Evolutionary conservation across 192 early-diverging fungal genomes (phyloP).

Genomic region (Backusella circina): DNA sequence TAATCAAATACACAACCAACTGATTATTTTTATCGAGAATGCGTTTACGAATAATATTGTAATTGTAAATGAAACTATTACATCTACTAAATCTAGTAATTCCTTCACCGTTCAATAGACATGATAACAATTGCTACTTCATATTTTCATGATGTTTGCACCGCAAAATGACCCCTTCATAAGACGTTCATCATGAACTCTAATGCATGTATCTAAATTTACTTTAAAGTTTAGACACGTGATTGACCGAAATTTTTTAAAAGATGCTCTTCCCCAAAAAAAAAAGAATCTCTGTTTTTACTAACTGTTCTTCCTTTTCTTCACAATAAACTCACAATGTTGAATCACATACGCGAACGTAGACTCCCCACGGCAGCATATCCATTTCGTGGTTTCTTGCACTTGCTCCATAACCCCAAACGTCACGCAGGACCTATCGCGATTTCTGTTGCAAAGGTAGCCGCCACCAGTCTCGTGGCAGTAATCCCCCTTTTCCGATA

Average conservation of each 20-base stretch:
- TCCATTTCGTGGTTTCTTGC: constrained; percentile 5
- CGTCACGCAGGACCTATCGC: constrained; percentile 13
- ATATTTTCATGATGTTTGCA: too few species aligned
- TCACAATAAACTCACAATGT: not conserved
- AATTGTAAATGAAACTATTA: too few species aligned
- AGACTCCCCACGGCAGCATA: constrained; percentile 5
- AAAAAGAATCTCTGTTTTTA: not conserved
- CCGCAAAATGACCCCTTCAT: too few species aligned
- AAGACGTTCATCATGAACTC: too few species aligned
- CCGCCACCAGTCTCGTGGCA: constrained; percentile 8
- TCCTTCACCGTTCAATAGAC: too few species aligned
- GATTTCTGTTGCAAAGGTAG: constrained; percentile 6
- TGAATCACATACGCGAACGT: not conserved
- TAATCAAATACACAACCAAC: too few species aligned
- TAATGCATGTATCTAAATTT: not conserved
- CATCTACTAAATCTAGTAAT: too few species aligned
- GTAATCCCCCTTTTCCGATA: not conserved
- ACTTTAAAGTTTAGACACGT: not conserved
- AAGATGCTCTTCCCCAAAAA: not conserved
- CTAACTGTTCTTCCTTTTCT: not conserved
- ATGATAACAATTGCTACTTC: too few species aligned
- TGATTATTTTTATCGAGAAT: too few species aligned
- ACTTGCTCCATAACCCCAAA: constrained; percentile 13
- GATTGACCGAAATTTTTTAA: not conserved
- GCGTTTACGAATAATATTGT: too few species aligned